Evolutionary conservation across 106 monocot species (phyloP), one percentile per base, ranked within the genome.

Genomic region (Dendrobium chrysotoxum): DNA sequence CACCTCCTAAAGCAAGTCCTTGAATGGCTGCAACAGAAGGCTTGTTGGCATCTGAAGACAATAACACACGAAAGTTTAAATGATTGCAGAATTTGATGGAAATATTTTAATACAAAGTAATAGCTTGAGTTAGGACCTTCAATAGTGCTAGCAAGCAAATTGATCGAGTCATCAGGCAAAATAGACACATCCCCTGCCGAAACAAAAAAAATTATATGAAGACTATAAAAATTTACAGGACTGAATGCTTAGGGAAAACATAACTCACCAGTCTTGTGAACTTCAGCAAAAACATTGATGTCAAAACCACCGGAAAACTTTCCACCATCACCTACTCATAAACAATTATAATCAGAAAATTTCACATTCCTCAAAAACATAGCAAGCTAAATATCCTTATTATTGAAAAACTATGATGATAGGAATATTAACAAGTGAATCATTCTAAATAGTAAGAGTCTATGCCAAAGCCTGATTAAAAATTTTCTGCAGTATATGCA

Each of bases 251-350:
- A 11, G 21, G n/a, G 20, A 41, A 39, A 74, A 41, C 40, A 74
- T 74, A 40, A 25, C 35, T 41, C 26, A 2, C 98, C 98, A 71
- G 93, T 93, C 78, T 85, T 82, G 77, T 99, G 99, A 75, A 99
- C 79, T 77, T 93, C 42, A 18, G 85, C 75, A 75, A 99, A 95
- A 53, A 95, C 85, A 82, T 81, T 91, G 83, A 99, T 93, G 75
- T 99, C 99, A 82, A 99, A 99, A 42, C 99, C 99, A 78, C 91
- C 99, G 80, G 93, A 99, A 82, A 99, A 99, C 72, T 81, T 95
- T 67, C 97, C 97, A 39, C 70, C 80, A 65, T 31, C 80, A 81
- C 97, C 97, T 98, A 70, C 46, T 35, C 40, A 71, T 28, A 53
- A 84, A 21, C 46, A 20, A 75, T 28, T n/a, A 21, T 0, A 79